These are phyloP conservation scores for Podaxis sp. DNA, from an alignment of 768 basidiomycete genomes.

Conservation along the genomic window DNA sequence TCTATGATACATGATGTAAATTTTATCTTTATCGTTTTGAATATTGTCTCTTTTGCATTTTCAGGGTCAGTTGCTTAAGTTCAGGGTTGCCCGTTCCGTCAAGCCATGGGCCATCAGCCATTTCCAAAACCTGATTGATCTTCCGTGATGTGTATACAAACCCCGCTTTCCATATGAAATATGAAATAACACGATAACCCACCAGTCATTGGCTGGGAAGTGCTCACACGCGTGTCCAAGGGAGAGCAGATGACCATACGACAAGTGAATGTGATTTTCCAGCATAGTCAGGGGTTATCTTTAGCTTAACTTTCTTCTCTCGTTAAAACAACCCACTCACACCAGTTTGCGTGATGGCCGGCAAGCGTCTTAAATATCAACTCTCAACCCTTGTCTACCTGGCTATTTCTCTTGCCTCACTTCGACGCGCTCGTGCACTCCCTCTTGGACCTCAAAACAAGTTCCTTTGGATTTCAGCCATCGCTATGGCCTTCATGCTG, in stretches of 20 bases:
- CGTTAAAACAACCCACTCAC: neutral
- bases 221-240: constrained; percentile 1
- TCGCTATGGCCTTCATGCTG: constrained; percentile 22
- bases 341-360: neutral
- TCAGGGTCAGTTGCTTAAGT: too few species aligned
- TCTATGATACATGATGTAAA: neutral
- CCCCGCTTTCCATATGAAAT: too few species aligned
- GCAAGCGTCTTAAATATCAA: constrained; percentile 3
- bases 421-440: constrained; percentile 12
- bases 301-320: neutral
- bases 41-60: too few species aligned
- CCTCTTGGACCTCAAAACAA: constrained; percentile 14
- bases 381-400: constrained; percentile 14
- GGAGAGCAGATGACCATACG: neutral
- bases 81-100: too few species aligned
- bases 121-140: too few species aligned
- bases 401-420: constrained; percentile 13
- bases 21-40: neutral
- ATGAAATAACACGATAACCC: neutral
- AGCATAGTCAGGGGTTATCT: neutral
- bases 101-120: too few species aligned
- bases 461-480: constrained; percentile 18
- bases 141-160: too few species aligned
- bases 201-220: neutral
- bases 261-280: constrained; percentile 6